Conservation (phyloP, 495 filamentous ascomycete species). For the Jackrogersella minutella region DNA sequence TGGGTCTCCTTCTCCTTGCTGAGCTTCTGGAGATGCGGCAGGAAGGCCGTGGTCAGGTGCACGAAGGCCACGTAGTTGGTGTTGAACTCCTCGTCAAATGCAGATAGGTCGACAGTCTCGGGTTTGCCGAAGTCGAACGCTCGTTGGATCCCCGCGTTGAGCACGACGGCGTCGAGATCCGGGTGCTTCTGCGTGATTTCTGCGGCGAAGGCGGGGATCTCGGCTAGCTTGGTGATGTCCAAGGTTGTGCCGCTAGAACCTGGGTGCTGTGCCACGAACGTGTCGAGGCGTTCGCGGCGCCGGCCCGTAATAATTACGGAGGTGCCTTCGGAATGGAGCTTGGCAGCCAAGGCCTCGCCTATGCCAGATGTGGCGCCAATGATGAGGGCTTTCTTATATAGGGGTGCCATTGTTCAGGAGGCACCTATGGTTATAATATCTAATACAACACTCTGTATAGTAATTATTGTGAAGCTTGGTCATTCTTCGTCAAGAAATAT, state of each 20-base stretch:
- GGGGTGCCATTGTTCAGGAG: constrained; percentile 55
- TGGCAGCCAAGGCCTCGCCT: constrained; percentile 65
- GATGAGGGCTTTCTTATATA: constrained; percentile 69
- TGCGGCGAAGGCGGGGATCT: constrained; percentile 62
- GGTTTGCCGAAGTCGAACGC: constrained; percentile 66
- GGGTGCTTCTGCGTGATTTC: constrained; percentile 62
- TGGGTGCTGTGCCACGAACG: constrained; percentile 62
- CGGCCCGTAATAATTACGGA: constrained; percentile 65
- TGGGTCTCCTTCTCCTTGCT: constrained; percentile 33
- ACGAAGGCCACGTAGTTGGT: constrained; percentile 70
- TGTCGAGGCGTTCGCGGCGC: constrained; percentile 65
- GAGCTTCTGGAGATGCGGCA: constrained; percentile 61
- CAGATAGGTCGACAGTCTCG: constrained; percentile 60
- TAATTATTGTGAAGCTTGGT: neutral
- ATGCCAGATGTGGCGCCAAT: constrained; percentile 76
- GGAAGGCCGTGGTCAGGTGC: constrained; percentile 64
- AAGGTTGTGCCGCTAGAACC: constrained; percentile 57
- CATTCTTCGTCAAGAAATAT: too few relatives aligned
- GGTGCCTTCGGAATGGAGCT: constrained; percentile 62
- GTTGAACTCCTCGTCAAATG: constrained; percentile 59
- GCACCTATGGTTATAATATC: neutral
- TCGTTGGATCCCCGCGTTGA: constrained; percentile 63
- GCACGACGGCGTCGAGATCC: constrained; percentile 61
- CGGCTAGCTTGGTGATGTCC: constrained; percentile 64
- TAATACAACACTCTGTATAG: too few relatives aligned